Base-by-base conservation (phyloP, 2,329 filamentous ascomycete genomes). In the Ophiostoma quercus region DNA sequence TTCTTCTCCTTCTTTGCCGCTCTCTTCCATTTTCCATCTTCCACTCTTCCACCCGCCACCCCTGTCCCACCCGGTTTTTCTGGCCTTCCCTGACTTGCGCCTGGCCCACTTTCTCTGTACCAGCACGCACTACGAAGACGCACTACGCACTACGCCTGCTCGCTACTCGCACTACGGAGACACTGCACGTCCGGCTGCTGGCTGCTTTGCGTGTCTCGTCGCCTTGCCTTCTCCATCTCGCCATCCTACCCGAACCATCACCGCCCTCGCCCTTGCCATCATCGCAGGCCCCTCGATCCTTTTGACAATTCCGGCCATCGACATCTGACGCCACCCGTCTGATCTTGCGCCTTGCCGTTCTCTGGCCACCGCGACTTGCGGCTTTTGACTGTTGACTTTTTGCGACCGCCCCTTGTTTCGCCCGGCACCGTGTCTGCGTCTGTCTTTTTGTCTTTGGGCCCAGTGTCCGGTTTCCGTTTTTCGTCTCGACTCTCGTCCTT, bases 41-140 rank as follows among this genome's bases (percentile, higher is more conserved):
- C 34, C 34, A 34, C 34, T 34, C 34, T 41, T 67, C 60, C 69
- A 69, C 32, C 39, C 67, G 32, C 66, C 66, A 67, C 67, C 67
- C 67, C 65, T 71, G 70, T 71, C 67, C 51, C 39, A 41, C 68
- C 54, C 54, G 51, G 12, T 11, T 63, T 68, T 69, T 66, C 67
- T 32, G 65, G 54, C 34, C 67, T 67, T 41, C 43, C 43, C 43
- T 39, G 39, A 51, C 47, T 68, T 68, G 67, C 70, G 70, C 67
- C 47, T 60, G 70, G 67, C 70, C 70, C 70, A 69, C 70, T 65
- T 47, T 19, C 39, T 14, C 39, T 41, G 39, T 41, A 14, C 39
- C 39, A 12, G 39, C 16, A n/a, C 43, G 54, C 60, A 32, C 43
- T 14, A 34, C 34, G 34, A 34, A 8, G 41, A 65, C 66, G 66